A percentile compares a stretch with the other conserved stretches of the same genome.
These are phyloP conservation scores for Fraxinus nigra DNA, from an alignment of 305 asterid genomes.

Conservation along the genomic window DNA sequence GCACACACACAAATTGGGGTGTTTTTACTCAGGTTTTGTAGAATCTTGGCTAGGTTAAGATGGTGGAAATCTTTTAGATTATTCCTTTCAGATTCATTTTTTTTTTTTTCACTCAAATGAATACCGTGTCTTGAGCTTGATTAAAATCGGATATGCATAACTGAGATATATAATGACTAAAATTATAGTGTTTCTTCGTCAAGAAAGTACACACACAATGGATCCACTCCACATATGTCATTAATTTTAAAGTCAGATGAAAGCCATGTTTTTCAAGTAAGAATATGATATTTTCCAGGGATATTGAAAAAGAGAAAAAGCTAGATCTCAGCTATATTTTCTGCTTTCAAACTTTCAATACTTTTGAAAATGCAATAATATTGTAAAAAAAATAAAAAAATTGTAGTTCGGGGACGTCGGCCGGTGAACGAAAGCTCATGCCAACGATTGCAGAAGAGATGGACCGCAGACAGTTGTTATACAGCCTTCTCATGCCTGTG, in stretches of 20 bases:
- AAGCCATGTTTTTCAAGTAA: background rate
- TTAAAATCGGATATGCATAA: background rate
- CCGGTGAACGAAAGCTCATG: constrained; percentile 8
- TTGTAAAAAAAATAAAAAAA: background rate
- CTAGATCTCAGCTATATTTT: background rate
- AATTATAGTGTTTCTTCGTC: background rate
- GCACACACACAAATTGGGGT: background rate
- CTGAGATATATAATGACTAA: background rate
- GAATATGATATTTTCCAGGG: background rate
- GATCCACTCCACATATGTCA: background rate
- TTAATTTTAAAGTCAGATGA: background rate
- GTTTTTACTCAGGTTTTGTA: background rate
- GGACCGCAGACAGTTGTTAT: background rate
- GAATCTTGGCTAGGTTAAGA: background rate
- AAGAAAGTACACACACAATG: background rate
- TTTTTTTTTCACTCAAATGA: no score
- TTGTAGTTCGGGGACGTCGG: constrained; percentile 2
- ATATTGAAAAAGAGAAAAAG: background rate
- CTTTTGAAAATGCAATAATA: background rate
- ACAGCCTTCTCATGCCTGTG: constrained; percentile 18
- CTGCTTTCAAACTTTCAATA: background rate
- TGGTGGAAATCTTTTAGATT: background rate
- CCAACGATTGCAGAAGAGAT: constrained; percentile 13
- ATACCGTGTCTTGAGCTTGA: background rate
- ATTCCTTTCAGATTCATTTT: no score